Evolutionary conservation across 495 filamentous ascomycete species (phyloP), one percentile per base, ranked within the genome.

Genomic region (Hypoxylon perforatum): DNA sequence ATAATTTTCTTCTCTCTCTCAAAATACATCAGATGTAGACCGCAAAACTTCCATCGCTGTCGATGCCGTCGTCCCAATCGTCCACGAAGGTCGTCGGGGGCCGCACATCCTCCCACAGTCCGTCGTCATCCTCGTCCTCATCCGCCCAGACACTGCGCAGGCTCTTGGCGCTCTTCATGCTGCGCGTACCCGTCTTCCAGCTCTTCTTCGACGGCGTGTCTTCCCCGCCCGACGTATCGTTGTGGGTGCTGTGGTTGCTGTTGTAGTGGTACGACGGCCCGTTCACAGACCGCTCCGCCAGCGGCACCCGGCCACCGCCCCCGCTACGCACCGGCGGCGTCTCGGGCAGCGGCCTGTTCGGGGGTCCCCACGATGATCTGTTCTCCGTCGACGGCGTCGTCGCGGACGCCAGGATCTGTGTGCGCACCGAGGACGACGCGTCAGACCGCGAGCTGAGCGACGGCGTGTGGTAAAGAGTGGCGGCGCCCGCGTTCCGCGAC

Each of bases 1-100:
- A 65, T 65, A 65, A 39, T 59, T 17, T 17, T 21, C 57, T 25
- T 30, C 6, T 47, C 4, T 46, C 38, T 17, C 51, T 12, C 19
- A 30, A 28, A 11, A 56, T n/a, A 61, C 17, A 57, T 48, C 33
- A 73, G 63, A 74, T 74, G 70, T 74, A 72, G 48, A 72, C 57
- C 18, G 72, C 60, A 59, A 74, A 74, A 39, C 72, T 74, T 21
- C 69, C 70, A 14, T 74, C 63, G 30, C 69, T 74, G 42, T 49
- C 66, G 1, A 25, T 62, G 9, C 28, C 52, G 5, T 70, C 60
- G 4, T 68, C 69, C 65, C 69, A 74, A 6, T 63, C 72, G 1
- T 63, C 69, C 4, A 72, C 69, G 4, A 72, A 41, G 3, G 59
- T 57, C 35, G 72, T 70, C 35, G 72, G 66, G 21, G 72, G 72